Evolutionary conservation across 495 filamentous ascomycete species (phyloP).

Genomic region (Hypoxylon fragiforme): DNA sequence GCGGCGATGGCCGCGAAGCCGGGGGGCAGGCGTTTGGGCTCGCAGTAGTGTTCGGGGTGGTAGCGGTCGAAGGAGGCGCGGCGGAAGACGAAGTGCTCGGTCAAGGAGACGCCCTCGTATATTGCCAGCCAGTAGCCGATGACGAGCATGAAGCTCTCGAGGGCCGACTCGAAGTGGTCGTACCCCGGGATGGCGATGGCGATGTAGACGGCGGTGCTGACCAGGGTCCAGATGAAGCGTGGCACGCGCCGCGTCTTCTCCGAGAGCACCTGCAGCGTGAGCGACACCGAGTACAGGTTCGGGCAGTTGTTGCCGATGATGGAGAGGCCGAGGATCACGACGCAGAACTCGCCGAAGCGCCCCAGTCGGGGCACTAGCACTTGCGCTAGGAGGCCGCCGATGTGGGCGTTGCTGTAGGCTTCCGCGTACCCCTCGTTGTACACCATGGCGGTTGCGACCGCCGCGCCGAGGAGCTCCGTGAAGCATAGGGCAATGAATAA

Average conservation of each 20-base stretch:
- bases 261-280: constrained; percentile 73
- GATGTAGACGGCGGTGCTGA: constrained; percentile 69
- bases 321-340: constrained; percentile 76
- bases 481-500: constrained; percentile 74
- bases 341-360: constrained; percentile 78
- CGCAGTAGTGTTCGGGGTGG: constrained; percentile 61
- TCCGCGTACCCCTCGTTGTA: constrained; percentile 58
- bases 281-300: constrained; percentile 81
- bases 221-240: constrained; percentile 74
- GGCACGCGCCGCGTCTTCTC: constrained; percentile 68
- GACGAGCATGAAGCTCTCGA: constrained; percentile 79
- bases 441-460: constrained; percentile 66
- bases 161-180: constrained; percentile 67
- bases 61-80: constrained; percentile 64
- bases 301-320: constrained; percentile 88
- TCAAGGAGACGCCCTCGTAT: constrained; percentile 71
- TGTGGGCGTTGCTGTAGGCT: constrained; percentile 63
- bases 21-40: constrained; percentile 62
- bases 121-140: constrained; percentile 87
- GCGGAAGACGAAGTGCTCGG: constrained; percentile 79
- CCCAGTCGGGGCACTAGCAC: constrained; percentile 70
- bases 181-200: constrained; percentile 81
- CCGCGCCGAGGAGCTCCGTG: constrained; percentile 77
- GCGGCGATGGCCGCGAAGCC: constrained; percentile 71
- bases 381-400: constrained; percentile 71